Percentiles rank a stretch among this genome's conserved stretches.
Conservation (phyloP, 441 rosid genomes). For the Geranium incanum region DNA sequence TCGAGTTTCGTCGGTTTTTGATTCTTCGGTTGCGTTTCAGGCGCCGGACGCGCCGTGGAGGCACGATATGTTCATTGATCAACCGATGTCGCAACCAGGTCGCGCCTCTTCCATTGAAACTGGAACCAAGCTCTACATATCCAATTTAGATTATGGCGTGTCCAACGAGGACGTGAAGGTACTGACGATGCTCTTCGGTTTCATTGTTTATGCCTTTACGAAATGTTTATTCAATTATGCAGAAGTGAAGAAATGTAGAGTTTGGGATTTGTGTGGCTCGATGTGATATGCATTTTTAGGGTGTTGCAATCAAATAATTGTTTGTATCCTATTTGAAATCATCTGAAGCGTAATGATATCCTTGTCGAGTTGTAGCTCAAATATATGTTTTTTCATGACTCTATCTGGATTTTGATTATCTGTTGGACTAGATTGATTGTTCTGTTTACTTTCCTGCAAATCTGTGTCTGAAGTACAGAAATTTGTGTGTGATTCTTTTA, state of each 20-base stretch:
- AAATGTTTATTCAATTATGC: background rate
- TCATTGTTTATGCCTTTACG: background rate
- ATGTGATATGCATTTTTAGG: background rate
- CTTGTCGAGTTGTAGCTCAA: background rate
- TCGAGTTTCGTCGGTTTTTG: slow-evolving; percentile 19
- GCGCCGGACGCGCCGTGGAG: slow-evolving; percentile 86
- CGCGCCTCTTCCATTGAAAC: slow-evolving; percentile 69
- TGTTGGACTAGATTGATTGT: background rate
- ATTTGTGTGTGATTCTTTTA: background rate
- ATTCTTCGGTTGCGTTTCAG: slow-evolving; percentile 27
- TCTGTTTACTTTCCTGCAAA: background rate
- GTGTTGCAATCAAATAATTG: background rate
- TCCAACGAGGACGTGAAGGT: slow-evolving; percentile 91
- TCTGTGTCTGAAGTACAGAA: background rate
- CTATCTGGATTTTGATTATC: background rate
- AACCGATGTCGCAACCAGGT: slow-evolving; percentile 35
- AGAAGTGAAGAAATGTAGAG: background rate
- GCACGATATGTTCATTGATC: slow-evolving; percentile 72
- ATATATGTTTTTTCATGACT: background rate
- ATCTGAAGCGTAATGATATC: background rate
- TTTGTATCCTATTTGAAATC: background rate
- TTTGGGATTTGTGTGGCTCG: background rate
- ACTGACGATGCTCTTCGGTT: background rate
- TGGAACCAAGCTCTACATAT: slow-evolving; percentile 86
- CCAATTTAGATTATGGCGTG: slow-evolving; percentile 85